Evolutionary conservation across 352 stramenopile genomes (phyloP), one percentile per base, ranked within the genome.

Genomic region (Globisporangium camurandrum): DNA sequence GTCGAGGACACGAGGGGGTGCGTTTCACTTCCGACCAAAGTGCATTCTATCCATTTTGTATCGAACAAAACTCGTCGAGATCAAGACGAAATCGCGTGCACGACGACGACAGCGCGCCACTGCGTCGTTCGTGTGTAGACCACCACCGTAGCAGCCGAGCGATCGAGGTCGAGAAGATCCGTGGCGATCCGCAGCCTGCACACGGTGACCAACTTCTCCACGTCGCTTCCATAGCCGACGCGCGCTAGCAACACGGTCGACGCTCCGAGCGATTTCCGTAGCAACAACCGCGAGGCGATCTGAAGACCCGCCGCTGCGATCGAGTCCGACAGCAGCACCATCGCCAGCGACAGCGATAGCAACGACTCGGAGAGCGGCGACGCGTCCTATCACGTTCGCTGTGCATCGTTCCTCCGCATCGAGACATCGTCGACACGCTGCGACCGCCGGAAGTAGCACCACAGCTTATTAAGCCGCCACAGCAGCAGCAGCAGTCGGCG

Each of bases 391-490:
- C 31, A 54, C 50, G 48, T 51, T 47, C 34, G 30, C 28, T 52
- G 41, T 24, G 24, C 40, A 5, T 26, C 40, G 23, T 24, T 38
- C 46, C 42, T 46, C 8, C 51, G 45, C 9, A 38, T 22, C 47
- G 49, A n/a, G n/a, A n/a, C 40, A 19, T 27, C 48, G 17, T 30
- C 48, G 16, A 61, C 56, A 31, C 59, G 72, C 41, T 56, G 62
- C 49, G 64, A 47, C 4, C 41, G 56, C 7, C 54, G 64, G 16
- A 71, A 57, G 31, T 67, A 69, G 24, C 61, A 68, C n/a, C n/a
- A n/a, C n/a, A n/a, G n/a, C n/a, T n/a, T n/a, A n/a, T n/a, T n/a
- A n/a, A n/a, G n/a, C 20, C 53, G 55, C 38, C 49, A 39, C 34
- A 46, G 49, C 62, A 51, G 30, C 23, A 41, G 44, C 43, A 24